Conservation (phyloP, 202 grass and related monocot species). For the Carex arenaria region DNA sequence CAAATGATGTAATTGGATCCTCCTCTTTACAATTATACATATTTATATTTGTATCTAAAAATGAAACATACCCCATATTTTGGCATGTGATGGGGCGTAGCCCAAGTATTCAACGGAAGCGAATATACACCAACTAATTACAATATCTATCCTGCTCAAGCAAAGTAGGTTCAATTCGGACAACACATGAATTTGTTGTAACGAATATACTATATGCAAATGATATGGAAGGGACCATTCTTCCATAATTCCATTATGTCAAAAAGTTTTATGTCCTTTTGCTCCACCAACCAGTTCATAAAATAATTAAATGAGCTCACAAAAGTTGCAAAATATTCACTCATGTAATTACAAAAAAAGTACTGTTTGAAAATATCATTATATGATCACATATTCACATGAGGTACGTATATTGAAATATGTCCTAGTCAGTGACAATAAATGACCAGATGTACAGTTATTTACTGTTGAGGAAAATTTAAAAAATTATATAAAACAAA, state of each 20-base stretch:
- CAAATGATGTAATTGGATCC: too few relatives aligned
- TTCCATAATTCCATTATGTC: constrained; percentile 9
- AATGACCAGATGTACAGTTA: background rate
- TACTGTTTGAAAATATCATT: background rate
- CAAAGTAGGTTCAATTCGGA: background rate
- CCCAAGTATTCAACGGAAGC: background rate
- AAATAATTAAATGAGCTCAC: background rate
- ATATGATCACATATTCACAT: background rate
- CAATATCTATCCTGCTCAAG: background rate
- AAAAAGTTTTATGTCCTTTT: constrained; percentile 5
- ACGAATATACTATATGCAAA: background rate
- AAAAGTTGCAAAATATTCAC: constrained; percentile 8
- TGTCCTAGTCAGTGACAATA: background rate
- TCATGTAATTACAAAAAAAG: background rate
- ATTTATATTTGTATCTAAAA: too few relatives aligned
- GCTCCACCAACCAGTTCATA: background rate
- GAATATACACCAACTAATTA: background rate
- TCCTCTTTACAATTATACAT: too few relatives aligned
- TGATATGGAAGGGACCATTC: constrained; percentile 15
- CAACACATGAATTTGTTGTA: background rate
- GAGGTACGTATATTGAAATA: background rate
- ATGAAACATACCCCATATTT: too few relatives aligned
- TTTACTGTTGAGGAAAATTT: background rate
- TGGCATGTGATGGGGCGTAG: background rate
- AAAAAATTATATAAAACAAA: background rate